phyloP scores from a whole-genome alignment of 73 alveolate species.

The Paramecium octaurelia region DNA sequence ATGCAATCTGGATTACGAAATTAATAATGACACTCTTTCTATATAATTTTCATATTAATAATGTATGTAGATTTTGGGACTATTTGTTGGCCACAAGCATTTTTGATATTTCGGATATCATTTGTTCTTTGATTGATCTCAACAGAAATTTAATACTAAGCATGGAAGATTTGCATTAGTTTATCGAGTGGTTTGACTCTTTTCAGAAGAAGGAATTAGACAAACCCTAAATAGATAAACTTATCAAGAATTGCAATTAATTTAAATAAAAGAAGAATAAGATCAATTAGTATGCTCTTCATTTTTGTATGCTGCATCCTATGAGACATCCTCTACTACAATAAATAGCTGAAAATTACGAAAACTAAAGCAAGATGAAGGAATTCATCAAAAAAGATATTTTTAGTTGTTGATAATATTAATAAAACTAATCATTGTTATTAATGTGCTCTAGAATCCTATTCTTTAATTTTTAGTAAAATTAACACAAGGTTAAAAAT shows the following conservation, averaged over 20 bases:
- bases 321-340: not conserved
- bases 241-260: not conserved
- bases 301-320: not conserved
- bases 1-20: slow-evolving; percentile 12
- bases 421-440: not conserved
- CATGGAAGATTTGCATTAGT: not conserved
- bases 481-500: not conserved
- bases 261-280: not conserved
- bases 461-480: not conserved
- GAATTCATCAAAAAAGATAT: not conserved
- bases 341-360: not conserved
- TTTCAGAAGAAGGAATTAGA: not conserved
- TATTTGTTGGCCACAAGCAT: not conserved
- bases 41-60: not conserved
- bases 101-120: not conserved
- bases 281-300: not conserved
- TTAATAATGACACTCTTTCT: not conserved
- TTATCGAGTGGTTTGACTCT: not conserved
- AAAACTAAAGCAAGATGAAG: not conserved
- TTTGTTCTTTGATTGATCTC: not conserved
- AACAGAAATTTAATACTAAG: not conserved
- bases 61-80: slow-evolving; percentile 11
- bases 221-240: not conserved
- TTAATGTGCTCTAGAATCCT: not conserved
- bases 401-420: not conserved